Evolutionary conservation across 164 flowering plant species (phyloP).

Genomic region (Vitis labrusca): DNA sequence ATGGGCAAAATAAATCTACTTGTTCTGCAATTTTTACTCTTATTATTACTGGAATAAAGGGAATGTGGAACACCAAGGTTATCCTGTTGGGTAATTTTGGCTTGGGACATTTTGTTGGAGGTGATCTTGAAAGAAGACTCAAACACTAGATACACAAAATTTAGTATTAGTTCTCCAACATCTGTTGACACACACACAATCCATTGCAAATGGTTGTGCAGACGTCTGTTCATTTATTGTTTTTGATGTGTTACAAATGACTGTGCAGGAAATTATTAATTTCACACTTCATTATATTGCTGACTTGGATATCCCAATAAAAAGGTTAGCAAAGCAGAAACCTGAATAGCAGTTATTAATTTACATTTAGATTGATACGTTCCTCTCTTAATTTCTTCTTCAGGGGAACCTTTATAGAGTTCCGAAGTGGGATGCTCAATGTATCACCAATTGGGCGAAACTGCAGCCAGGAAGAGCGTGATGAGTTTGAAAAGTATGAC

Average conservation of each 20-base stretch:
- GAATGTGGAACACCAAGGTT: too few relatives aligned
- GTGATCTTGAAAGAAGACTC: too few relatives aligned
- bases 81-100: too few relatives aligned
- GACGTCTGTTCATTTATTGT: neutral
- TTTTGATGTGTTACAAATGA: slow-evolving; percentile 6
- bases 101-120: too few relatives aligned
- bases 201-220: too few relatives aligned
- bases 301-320: slow-evolving; percentile 97
- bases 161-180: too few relatives aligned
- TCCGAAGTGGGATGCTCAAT: slow-evolving; percentile 96
- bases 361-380: neutral
- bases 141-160: too few relatives aligned
- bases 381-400: neutral
- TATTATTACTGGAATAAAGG: too few relatives aligned
- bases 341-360: neutral
- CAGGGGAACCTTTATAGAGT: slow-evolving; percentile 98
- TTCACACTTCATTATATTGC: slow-evolving; percentile 96
- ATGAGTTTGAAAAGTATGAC: slow-evolving; percentile 91
- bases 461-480: slow-evolving; percentile 98
- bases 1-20: too few relatives aligned
- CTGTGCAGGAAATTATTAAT: slow-evolving; percentile 84
- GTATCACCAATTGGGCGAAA: slow-evolving; percentile 97
- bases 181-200: too few relatives aligned
- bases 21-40: too few relatives aligned
- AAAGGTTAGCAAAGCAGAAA: slow-evolving; percentile 54